Base-by-base conservation (phyloP, 306 rosid species). In the Inga leiocalycina region DNA sequence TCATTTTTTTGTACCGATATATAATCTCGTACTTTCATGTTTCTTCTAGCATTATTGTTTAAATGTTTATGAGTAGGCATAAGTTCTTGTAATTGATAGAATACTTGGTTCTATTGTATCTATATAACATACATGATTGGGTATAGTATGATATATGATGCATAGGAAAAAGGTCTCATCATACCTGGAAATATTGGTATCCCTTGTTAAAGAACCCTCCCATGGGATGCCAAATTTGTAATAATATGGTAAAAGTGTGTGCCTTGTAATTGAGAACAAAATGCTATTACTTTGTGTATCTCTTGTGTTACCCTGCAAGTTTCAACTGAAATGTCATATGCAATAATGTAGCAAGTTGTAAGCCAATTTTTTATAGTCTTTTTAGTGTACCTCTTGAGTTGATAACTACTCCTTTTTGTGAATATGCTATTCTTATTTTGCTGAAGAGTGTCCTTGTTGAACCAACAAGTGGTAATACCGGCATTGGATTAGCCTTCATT, bases 401-500 rank as follows among this genome's bases (percentile, higher is more conserved):
- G 86, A 83, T 57, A 76, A 35, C 71, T 80, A 22, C 54, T 76
- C 52, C 24, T 61, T 80, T 48, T 59, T 84, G 65, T 80, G 56
- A 59, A 54, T 67, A 37, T 78, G 75, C 46, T 34, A 69, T 52
- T 65, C 81, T 48, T 67, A 32, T 85, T 85, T 78, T 81, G 45
- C 84, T 77, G 85, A 78, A 93, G 94, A 93, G 94, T 83, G 87
- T 91, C 79, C 92, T 91, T 78, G 83, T 93, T 46, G 96, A 93
- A 80, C 96, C 97, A 49, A 91, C 96, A 76, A 91, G 96, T 72
- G 97, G 97, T 54, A 91, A 93, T 57, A 91, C 96, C 77, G 93
- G 96, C 70, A 90, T 93, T 43, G 97, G 96, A 51, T 87, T 93
- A 76, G 97, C 97, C 77, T 93, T 93, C 86, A 91, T 91, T 92